phyloP scores from a whole-genome alignment of 1,284 basidiomycete species.

The Malassezia cuniculi region DNA sequence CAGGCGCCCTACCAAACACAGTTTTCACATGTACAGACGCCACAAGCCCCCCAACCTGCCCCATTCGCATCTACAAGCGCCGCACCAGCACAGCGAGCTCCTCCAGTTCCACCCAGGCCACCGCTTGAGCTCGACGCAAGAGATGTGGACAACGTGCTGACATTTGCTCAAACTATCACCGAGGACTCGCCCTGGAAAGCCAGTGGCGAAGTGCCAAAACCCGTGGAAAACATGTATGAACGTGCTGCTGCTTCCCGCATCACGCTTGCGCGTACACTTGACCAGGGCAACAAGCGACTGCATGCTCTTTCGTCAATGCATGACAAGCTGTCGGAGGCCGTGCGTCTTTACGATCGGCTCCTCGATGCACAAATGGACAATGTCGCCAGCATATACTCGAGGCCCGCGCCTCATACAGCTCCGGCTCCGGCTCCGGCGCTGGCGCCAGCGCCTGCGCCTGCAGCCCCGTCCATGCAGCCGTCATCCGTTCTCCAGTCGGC shows the following conservation, averaged over 20 bases:
- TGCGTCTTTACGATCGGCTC: slow-evolving; percentile 74
- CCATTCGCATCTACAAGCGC: not conserved
- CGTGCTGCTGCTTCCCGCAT: slow-evolving; percentile 68
- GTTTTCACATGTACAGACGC: too few species aligned
- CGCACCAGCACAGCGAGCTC: not conserved
- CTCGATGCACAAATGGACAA: slow-evolving; percentile 65
- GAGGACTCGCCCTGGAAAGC: slow-evolving; percentile 7
- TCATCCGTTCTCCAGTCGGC: too few species aligned
- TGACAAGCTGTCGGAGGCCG: slow-evolving; percentile 76
- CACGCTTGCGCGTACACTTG: slow-evolving; percentile 69
- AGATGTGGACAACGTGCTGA: slow-evolving; percentile 39
- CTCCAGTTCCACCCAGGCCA: slow-evolving; percentile 18
- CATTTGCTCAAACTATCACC: slow-evolving; percentile 32
- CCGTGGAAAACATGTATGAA: slow-evolving; percentile 53
- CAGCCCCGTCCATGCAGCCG: not conserved
- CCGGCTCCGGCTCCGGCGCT: too few species aligned
- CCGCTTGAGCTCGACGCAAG: slow-evolving; percentile 32
- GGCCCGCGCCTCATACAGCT: too few species aligned
- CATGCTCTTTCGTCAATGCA: slow-evolving; percentile 81
- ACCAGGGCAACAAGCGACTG: slow-evolving; percentile 76
- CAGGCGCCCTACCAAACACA: too few species aligned
- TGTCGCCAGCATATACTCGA: too few species aligned
- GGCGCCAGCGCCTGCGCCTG: too few species aligned
- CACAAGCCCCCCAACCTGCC: slow-evolving; percentile 12
- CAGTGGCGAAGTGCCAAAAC: slow-evolving; percentile 5